These are phyloP conservation scores for Microthyrium microscopicum DNA, from an alignment of 2,329 filamentous ascomycete genomes.

Conservation along the genomic window DNA sequence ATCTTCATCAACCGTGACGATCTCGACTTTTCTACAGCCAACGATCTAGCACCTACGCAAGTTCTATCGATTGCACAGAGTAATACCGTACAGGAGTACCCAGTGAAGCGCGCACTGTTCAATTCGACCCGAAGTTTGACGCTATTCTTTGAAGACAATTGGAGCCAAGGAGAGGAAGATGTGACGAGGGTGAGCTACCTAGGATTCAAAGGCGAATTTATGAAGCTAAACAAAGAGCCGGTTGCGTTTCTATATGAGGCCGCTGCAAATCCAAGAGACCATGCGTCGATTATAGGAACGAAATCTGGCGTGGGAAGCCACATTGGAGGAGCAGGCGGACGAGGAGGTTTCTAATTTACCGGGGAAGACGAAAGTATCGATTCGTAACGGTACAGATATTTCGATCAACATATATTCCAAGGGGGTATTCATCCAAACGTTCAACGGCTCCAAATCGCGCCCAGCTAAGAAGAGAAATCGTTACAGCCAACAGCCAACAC, in stretches of 20 bases:
- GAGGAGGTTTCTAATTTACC: slow-evolving; percentile 9
- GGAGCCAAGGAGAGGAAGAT: slow-evolving; percentile 58
- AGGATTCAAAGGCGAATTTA: slow-evolving; percentile 90
- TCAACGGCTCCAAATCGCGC: no score
- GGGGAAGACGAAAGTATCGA: background rate
- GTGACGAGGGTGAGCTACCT: slow-evolving; percentile 66
- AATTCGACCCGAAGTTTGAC: slow-evolving; percentile 66
- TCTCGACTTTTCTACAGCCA: slow-evolving; percentile 66
- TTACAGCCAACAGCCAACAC: no score
- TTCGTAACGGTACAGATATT: no score
- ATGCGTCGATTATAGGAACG: slow-evolving; percentile 35
- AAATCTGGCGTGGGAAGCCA: slow-evolving; percentile 20
- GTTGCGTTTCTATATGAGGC: slow-evolving; percentile 83
- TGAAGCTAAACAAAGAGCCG: slow-evolving; percentile 68
- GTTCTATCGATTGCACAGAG: slow-evolving; percentile 62
- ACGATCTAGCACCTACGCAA: slow-evolving; percentile 56
- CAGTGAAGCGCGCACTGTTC: slow-evolving; percentile 77
- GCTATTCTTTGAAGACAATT: slow-evolving; percentile 88
- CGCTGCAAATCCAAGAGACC: slow-evolving; percentile 79
- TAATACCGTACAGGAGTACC: slow-evolving; percentile 69
- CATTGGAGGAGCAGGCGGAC: slow-evolving; percentile 7
- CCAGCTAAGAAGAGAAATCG: no score
- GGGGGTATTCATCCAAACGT: no score
- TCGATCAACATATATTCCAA: no score
- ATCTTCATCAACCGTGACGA: slow-evolving; percentile 76